Base-by-base conservation (phyloP, 495 filamentous ascomycete species). In the Paragyromitra xinjiangensis region DNA sequence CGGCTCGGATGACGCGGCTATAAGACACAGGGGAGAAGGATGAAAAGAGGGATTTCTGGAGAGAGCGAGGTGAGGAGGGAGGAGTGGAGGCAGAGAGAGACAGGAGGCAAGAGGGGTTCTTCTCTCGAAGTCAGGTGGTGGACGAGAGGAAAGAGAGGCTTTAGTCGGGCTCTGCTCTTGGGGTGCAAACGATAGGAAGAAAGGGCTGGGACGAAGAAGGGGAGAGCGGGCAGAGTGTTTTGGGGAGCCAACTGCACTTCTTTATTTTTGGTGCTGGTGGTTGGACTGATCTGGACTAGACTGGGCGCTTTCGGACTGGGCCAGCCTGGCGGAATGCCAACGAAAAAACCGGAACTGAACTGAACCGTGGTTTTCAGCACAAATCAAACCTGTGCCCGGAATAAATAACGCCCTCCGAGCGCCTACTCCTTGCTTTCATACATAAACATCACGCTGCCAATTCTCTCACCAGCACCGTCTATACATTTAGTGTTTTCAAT, bases 1-100 rank as follows among this genome's bases (percentile, higher is more conserved):
- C 71, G 66, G 73, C 80, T 72, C 71, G 68, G 75, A 68, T 73
- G 78, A 80, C 85, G 84, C 86, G 85, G 84, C 83, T 80, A 81
- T 71, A 78, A 80, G 84, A 84, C 78, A 84, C 84, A 82, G 69
- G 71, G 69, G 71, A 34, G 14, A 69, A 58, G 9, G 9, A 29
- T 67, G 51, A 73, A 61, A 73, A 69, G 75, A 64, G 63, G 64
- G 68, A 29, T 69, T 72, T 72, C 61, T 67, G 37, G 12, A 1
- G 56, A 53, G 64, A 73, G 74, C 16, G 51, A 66, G 37, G 50
- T 69, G 51, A 50, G 69, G 64, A 26, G 56, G 19, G 42, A 11
- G 45, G 29, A 39, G 34, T 11, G 26, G 51, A 51, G 51, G 51
- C 29, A 67, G 44, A 53, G n/a, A 71, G 65, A 73, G 65, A 71